phyloP scores from a whole-genome alignment of 768 basidiomycete genomes.

The Boletus eberwhitei region DNA sequence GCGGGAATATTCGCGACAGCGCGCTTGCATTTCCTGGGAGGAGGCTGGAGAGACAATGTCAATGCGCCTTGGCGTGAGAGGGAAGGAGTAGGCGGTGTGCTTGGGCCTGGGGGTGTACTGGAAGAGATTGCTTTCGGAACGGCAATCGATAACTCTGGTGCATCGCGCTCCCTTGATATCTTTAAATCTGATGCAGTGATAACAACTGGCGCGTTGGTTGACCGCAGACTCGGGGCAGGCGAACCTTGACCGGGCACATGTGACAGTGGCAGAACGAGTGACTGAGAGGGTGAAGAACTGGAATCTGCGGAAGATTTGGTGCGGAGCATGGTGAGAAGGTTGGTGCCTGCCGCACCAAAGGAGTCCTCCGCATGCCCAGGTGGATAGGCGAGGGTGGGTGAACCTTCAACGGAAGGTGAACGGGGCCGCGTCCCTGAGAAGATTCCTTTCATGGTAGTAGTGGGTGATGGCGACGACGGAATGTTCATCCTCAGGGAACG shows the following conservation, averaged over 20 bases:
- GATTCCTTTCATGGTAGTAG: constrained; percentile 19
- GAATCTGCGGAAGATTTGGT: constrained; percentile 35
- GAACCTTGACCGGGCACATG: constrained; percentile 16
- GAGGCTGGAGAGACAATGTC: constrained; percentile 33
- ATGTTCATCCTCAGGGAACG: constrained; percentile 24
- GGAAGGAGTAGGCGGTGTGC: constrained; percentile 17
- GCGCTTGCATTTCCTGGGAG: constrained; percentile 30
- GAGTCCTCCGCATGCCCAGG: constrained; percentile 48
- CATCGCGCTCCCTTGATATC: constrained; percentile 39
- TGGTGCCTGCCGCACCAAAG: constrained; percentile 53
- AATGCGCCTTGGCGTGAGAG: constrained; percentile 31
- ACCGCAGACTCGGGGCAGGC: constrained; percentile 27
- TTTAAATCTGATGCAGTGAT: constrained; percentile 33
- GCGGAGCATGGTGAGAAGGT: constrained; percentile 50
- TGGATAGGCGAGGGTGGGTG: constrained; percentile 35
- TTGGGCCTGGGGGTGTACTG: constrained; percentile 32
- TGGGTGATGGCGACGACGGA: constrained; percentile 17
- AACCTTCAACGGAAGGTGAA: constrained; percentile 40
- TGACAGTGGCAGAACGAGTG: constrained; percentile 32
- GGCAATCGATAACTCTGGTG: constrained; percentile 14
- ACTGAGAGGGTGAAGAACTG: constrained; percentile 22
- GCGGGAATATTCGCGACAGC: neutral
- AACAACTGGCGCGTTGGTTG: constrained; percentile 17
- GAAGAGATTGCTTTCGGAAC: constrained; percentile 11
- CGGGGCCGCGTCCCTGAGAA: constrained; percentile 24